phyloP scores from a whole-genome alignment of 2,329 filamentous ascomycete species.

The Xylariales sp. region DNA sequence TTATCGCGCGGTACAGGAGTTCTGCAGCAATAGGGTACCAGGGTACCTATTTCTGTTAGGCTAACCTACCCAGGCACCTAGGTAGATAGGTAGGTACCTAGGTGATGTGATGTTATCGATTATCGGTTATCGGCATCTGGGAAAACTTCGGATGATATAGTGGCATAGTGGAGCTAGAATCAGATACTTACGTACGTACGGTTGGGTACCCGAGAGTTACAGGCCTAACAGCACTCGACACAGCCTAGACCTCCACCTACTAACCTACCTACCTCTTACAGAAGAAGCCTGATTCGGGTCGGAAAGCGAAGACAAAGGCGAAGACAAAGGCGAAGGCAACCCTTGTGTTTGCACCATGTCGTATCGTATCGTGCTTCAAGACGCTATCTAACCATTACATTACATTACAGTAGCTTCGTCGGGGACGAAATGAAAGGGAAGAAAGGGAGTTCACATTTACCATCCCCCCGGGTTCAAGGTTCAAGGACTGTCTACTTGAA shows the following conservation, averaged over 20 bases:
- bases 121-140: slow-evolving; percentile 31
- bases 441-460: slow-evolving; percentile 1
- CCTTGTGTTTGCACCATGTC: slow-evolving; percentile 8
- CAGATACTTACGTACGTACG: background rate
- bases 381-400: slow-evolving; percentile 11
- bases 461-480: slow-evolving; percentile 19
- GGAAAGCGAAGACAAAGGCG: slow-evolving; percentile 23
- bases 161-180: background rate
- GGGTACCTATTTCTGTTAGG: background rate
- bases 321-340: background rate
- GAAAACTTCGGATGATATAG: slow-evolving; percentile 21
- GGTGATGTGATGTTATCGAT: slow-evolving; percentile 20
- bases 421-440: background rate
- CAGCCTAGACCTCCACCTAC: too few relatives aligned
- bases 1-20: slow-evolving; percentile 18
- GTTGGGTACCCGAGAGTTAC: too few relatives aligned
- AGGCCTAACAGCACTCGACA: too few relatives aligned
- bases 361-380: background rate
- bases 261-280: background rate
- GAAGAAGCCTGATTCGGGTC: slow-evolving; percentile 1
- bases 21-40: background rate
- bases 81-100: too few relatives aligned
- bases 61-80: too few relatives aligned
- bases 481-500: background rate
- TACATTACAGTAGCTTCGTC: background rate